phyloP scores from a whole-genome alignment of 2,329 filamentous ascomycete species.

The Epichloe gansuensis region DNA sequence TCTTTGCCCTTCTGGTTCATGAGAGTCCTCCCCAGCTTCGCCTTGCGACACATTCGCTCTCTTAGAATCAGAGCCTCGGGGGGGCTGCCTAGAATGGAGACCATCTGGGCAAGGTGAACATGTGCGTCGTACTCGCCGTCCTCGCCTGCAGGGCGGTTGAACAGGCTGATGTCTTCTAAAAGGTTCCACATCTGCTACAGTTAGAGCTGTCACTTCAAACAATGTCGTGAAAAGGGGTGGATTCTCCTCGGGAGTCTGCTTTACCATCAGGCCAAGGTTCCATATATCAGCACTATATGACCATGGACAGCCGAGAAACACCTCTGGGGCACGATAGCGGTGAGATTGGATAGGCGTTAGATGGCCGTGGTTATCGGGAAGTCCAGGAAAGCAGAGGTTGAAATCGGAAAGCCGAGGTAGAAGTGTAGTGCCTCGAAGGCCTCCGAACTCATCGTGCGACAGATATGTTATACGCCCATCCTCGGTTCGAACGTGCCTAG shows the following conservation, averaged over 20 bases:
- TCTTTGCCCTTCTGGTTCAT: constrained; percentile 1
- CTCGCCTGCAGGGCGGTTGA: constrained; percentile 8
- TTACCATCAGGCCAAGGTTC: constrained; percentile 12
- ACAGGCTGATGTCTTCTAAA: constrained; percentile 10
- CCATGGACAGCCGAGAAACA: constrained; percentile 12
- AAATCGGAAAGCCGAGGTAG: constrained; percentile 11
- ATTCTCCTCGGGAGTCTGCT: background rate
- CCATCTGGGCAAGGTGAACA: constrained; percentile 12
- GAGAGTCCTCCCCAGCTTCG: background rate
- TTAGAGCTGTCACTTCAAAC: background rate
- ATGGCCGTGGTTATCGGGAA: constrained; percentile 4
- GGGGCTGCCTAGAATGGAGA: constrained; percentile 10
- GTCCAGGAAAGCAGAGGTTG: constrained; percentile 8
- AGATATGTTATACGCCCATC: constrained; percentile 9
- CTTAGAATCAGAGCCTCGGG: constrained; percentile 7
- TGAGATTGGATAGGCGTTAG: constrained; percentile 12
- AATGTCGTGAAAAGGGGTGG: background rate
- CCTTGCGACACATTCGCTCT: constrained; percentile 9
- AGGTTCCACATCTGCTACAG: constrained; percentile 13
- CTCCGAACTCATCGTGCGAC: constrained; percentile 10
- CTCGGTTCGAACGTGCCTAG: constrained; percentile 4
- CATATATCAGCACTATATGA: constrained; percentile 11
- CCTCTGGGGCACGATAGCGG: constrained; percentile 13
- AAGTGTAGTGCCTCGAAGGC: constrained; percentile 4
- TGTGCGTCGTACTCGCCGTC: constrained; percentile 13